Evolutionary conservation across 768 basidiomycete species (phyloP).

Genomic region (Mycena vulgaris): DNA sequence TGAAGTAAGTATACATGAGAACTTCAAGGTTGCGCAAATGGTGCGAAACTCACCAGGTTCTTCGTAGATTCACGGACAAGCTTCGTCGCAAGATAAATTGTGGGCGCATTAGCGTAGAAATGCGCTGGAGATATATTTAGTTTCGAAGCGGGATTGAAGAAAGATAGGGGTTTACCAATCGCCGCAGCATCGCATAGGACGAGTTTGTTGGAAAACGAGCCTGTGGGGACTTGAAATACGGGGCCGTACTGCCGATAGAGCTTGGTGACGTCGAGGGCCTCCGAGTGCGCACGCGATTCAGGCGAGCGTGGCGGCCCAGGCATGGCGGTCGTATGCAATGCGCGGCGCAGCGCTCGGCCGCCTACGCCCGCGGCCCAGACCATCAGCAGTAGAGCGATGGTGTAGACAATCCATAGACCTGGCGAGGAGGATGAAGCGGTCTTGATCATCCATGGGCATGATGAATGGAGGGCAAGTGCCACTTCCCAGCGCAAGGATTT

Average conservation of each 20-base stretch:
- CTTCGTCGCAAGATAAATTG: constrained; percentile 19
- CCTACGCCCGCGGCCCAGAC: not conserved
- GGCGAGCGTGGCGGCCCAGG: not conserved
- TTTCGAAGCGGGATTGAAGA: too few relatives aligned
- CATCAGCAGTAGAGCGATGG: constrained; percentile 23
- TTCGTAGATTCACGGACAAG: not conserved
- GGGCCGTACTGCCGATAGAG: constrained; percentile 19
- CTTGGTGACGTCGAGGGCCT: not conserved
- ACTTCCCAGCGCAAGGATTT: not conserved
- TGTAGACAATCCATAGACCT: constrained; percentile 36
- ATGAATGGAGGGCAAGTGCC: not conserved
- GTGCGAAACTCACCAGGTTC: constrained; percentile 11
- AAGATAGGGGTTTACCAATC: constrained; percentile 16
- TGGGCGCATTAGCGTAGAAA: constrained; percentile 34
- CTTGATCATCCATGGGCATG: not conserved
- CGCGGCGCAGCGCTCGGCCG: constrained; percentile 10
- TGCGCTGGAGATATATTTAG: constrained; percentile 17
- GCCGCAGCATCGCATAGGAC: constrained; percentile 31
- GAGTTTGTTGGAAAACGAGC: constrained; percentile 9
- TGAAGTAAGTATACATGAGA: not conserved
- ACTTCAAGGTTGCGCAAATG: not conserved
- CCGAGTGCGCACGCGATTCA: not conserved
- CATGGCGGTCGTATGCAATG: constrained; percentile 22
- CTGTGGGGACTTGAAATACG: constrained; percentile 22
- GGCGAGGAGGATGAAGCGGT: constrained; percentile 34